phyloP scores from a whole-genome alignment of 129 eudicot species.

The Chrysanthemum seticuspe region DNA sequence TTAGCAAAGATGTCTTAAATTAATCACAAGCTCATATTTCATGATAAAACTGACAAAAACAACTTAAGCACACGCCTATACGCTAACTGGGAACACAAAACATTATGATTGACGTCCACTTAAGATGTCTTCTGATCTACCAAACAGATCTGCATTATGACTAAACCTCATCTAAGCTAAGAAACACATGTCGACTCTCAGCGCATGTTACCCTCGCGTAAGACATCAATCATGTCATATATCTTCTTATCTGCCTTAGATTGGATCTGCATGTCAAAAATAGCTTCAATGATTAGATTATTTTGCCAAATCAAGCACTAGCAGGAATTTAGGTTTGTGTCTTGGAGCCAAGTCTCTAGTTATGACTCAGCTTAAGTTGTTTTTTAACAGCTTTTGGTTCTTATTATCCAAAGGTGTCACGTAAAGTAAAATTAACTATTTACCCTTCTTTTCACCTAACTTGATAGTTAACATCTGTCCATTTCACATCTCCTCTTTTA shows the following conservation, averaged over 20 bases:
- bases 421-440: too few relatives aligned
- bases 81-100: conserved; percentile 4
- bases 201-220: conserved; percentile 91
- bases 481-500: too few relatives aligned
- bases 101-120: conserved; percentile 7
- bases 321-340: background rate
- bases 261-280: conserved; percentile 49
- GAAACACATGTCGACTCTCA: conserved; percentile 27
- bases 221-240: conserved; percentile 87
- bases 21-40: background rate
- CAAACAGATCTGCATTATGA: background rate
- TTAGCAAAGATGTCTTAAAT: background rate
- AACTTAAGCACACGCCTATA: too few relatives aligned
- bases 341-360: background rate
- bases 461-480: too few relatives aligned
- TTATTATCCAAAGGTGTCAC: too few relatives aligned
- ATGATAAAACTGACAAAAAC: background rate
- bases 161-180: conserved; percentile 15
- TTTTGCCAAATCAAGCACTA: background rate
- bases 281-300: conserved; percentile 15
- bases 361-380: background rate
- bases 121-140: background rate
- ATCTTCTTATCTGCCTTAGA: conserved; percentile 74
- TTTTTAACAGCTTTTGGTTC: too few relatives aligned
- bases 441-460: too few relatives aligned